Conservation (phyloP, 805 yeast species). For the Ogataea siamensis region DNA sequence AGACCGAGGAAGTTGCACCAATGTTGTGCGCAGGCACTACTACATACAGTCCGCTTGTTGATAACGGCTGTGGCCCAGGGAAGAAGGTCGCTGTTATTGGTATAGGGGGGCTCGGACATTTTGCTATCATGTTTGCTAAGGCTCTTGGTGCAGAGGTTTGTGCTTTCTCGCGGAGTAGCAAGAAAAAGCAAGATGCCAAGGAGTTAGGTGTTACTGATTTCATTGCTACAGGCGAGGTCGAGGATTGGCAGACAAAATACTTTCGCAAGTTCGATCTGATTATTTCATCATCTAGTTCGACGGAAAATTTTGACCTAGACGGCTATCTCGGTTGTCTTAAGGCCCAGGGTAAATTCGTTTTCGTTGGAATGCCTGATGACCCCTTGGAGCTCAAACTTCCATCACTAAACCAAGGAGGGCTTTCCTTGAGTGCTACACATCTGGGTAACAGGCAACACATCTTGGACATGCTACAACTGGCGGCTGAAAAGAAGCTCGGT, state of each 20-base stretch:
- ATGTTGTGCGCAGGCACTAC: slow-evolving; percentile 79
- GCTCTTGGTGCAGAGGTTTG: slow-evolving; percentile 64
- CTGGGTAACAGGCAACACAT: slow-evolving; percentile 66
- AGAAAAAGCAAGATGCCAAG: slow-evolving; percentile 51
- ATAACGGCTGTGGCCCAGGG: slow-evolving; percentile 36
- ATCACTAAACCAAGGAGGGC: slow-evolving; percentile 31
- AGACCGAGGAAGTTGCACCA: slow-evolving; percentile 62
- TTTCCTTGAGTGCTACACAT: slow-evolving; percentile 56
- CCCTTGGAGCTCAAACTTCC: slow-evolving; percentile 4
- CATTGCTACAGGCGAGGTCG: slow-evolving; percentile 44
- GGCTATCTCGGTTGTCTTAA: slow-evolving; percentile 58
- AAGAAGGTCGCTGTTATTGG: slow-evolving; percentile 59
- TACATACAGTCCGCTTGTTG: slow-evolving; percentile 62
- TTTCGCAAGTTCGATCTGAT: slow-evolving; percentile 46
- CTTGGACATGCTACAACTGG: slow-evolving; percentile 61
- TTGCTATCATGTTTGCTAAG: slow-evolving; percentile 56
- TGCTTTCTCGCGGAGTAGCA: slow-evolving; percentile 50
- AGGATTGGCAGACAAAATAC: slow-evolving; percentile 34
- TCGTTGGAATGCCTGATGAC: slow-evolving; percentile 38
- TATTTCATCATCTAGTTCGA: slow-evolving; percentile 25
- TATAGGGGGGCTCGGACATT: slow-evolving; percentile 67
- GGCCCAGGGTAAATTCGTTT: slow-evolving; percentile 52
- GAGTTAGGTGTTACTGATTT: slow-evolving; percentile 57
- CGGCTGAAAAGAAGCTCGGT: slow-evolving; percentile 53
- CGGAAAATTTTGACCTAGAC: slow-evolving; percentile 16